Percentiles rank a stretch among this genome's conserved stretches.
Conservation (phyloP, 371 early-diverging fungal species). For the Rhizopus sp. region DNA sequence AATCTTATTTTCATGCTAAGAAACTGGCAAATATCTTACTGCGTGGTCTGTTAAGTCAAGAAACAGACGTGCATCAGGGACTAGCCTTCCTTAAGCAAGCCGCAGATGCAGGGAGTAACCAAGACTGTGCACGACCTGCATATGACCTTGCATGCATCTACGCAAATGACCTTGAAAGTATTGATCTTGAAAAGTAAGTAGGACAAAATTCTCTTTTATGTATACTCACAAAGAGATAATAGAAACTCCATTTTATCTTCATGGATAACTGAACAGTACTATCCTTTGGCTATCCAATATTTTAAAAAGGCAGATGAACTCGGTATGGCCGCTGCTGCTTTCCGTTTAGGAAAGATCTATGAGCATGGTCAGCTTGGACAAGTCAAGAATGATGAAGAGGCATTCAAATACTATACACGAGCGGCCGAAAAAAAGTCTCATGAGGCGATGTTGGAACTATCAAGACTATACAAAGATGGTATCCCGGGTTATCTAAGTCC, state of each 20-base stretch:
- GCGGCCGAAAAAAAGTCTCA: slow-evolving; percentile 39
- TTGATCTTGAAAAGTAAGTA: slow-evolving; percentile 29
- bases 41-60: slow-evolving; percentile 31
- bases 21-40: slow-evolving; percentile 40
- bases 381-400: slow-evolving; percentile 18
- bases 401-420: slow-evolving; percentile 34
- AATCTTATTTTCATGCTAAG: slow-evolving; percentile 14
- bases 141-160: slow-evolving; percentile 43
- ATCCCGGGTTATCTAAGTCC: slow-evolving; percentile 28
- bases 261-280: slow-evolving; percentile 10
- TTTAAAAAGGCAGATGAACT: slow-evolving; percentile 31
- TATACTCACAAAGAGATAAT: background rate
- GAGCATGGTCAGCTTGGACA: slow-evolving; percentile 22
- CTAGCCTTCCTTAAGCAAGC: slow-evolving; percentile 35
- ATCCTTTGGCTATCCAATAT: slow-evolving; percentile 28
- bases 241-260: slow-evolving; percentile 2
- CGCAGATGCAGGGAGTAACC: slow-evolving; percentile 25
- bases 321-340: slow-evolving; percentile 25
- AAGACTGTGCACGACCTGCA: slow-evolving; percentile 37
- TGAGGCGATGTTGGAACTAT: slow-evolving; percentile 39
- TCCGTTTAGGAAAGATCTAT: slow-evolving; percentile 32
- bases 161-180: slow-evolving; percentile 33
- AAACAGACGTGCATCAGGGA: slow-evolving; percentile 28
- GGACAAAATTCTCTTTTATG: background rate
- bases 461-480: slow-evolving; percentile 34